Percentiles rank a stretch among this genome's conserved stretches.
Conservation (phyloP, 805 yeast genomes). For the Sungouiozyma ichnusensis region DNA sequence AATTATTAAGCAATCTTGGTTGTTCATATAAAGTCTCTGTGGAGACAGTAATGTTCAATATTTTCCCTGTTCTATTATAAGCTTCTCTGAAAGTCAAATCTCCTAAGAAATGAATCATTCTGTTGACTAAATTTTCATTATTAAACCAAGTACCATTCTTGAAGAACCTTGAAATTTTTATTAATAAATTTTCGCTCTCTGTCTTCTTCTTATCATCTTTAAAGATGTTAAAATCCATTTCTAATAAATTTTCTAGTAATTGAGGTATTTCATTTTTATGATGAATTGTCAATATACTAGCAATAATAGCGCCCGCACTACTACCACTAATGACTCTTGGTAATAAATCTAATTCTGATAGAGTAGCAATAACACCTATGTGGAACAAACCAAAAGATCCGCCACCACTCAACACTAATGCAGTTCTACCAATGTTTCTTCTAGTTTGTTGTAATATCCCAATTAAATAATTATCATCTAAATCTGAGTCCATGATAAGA, state of each 20-base stretch:
- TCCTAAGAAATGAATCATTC: constrained; percentile 71
- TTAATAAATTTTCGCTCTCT: constrained; percentile 39
- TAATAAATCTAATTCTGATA: constrained; percentile 58
- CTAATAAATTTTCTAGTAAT: constrained; percentile 37
- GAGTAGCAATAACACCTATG: constrained; percentile 75
- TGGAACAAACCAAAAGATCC: constrained; percentile 87
- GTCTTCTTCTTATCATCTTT: constrained; percentile 42
- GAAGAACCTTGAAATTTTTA: constrained; percentile 45
- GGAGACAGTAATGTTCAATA: constrained; percentile 84
- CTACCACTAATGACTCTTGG: constrained; percentile 88
- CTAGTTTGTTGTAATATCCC: constrained; percentile 78
- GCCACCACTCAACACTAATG: constrained; percentile 85
- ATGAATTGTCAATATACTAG: constrained; percentile 75
- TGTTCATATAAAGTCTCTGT: constrained; percentile 84
- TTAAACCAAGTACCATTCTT: constrained; percentile 88
- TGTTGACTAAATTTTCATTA: constrained; percentile 52
- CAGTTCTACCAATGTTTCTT: constrained; percentile 86
- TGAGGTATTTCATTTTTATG: constrained; percentile 60
- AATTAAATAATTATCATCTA: constrained; percentile 60
- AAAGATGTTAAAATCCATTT: constrained; percentile 41
- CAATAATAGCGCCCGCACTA: constrained; percentile 90
- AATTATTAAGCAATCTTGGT: constrained; percentile 66
- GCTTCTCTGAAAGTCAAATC: constrained; percentile 89
- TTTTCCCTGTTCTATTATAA: constrained; percentile 82
- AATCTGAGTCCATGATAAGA: constrained; percentile 16